A percentile compares a stretch with the other conserved stretches of the same genome.
Conservation (phyloP, 2,329 filamentous ascomycete species). For the Ophiostoma piceae region DNA sequence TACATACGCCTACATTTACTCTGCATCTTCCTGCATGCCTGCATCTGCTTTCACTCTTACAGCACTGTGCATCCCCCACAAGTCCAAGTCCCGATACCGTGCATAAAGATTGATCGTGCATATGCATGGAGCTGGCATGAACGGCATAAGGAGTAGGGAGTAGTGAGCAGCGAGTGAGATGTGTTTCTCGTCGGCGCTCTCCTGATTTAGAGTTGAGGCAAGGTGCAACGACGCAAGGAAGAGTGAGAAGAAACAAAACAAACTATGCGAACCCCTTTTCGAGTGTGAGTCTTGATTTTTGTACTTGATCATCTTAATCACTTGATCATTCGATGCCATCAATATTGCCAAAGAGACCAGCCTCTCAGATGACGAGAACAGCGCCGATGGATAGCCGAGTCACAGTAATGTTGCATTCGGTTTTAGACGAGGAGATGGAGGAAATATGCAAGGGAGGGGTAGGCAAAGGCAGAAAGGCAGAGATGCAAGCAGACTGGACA, state of each 20-base stretch:
- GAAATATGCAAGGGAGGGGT: neutral
- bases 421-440: neutral
- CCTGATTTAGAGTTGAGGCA: neutral
- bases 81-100: conserved; percentile 2
- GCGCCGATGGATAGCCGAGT: neutral
- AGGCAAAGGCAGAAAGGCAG: neutral
- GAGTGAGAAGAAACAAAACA: neutral
- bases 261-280: neutral
- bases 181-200: neutral
- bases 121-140: conserved; percentile 9
- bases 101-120: conserved; percentile 9
- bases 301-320: neutral
- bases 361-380: conserved; percentile 1
- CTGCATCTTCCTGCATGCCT: neutral
- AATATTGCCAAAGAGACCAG: neutral
- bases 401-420: neutral
- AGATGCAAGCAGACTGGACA: neutral
- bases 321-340: neutral
- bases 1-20: neutral
- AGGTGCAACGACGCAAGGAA: neutral
- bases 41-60: neutral
- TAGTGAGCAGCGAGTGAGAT: neutral
- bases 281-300: neutral
- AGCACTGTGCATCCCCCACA: neutral
- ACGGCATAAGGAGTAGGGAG: neutral